These are phyloP conservation scores for Talaromyces sp. DNA, from an alignment of 2,329 filamentous ascomycete genomes.

Conservation along the genomic window DNA sequence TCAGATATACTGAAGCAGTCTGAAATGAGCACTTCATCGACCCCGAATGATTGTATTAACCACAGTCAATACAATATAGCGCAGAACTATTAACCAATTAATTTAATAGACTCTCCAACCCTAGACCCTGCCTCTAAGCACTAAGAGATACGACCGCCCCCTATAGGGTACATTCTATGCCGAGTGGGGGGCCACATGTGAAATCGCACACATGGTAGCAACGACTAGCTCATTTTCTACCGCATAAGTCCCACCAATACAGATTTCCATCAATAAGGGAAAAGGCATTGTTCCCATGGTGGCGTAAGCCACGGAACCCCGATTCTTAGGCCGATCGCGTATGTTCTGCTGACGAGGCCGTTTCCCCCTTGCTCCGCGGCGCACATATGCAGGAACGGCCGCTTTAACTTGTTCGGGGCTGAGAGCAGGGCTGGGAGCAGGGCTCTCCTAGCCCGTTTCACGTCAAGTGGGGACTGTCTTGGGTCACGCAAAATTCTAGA, in stretches of 20 bases:
- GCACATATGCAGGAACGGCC: slow-evolving; percentile 5
- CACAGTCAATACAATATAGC: not conserved
- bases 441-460: slow-evolving; percentile 1
- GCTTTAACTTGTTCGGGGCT: not conserved
- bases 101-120: not conserved
- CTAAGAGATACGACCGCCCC: not conserved
- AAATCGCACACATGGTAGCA: not conserved
- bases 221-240: not conserved
- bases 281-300: not conserved
- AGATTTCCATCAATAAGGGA: not conserved
- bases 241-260: not conserved
- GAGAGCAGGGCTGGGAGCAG: not conserved
- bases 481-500: not conserved
- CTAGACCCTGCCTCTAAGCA: not conserved
- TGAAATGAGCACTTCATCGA: too few relatives aligned
- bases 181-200: not conserved
- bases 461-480: not conserved
- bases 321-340: not conserved
- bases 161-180: not conserved
- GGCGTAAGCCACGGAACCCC: not conserved
- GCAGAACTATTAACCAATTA: not conserved
- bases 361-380: not conserved
- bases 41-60: not conserved
- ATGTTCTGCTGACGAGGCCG: not conserved
- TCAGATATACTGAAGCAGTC: too few relatives aligned